A percentile compares a stretch with the other conserved stretches of the same genome.
Evolutionary conservation across 1,284 basidiomycete species (phyloP).

Genomic region (Pseudozyma pruni): DNA sequence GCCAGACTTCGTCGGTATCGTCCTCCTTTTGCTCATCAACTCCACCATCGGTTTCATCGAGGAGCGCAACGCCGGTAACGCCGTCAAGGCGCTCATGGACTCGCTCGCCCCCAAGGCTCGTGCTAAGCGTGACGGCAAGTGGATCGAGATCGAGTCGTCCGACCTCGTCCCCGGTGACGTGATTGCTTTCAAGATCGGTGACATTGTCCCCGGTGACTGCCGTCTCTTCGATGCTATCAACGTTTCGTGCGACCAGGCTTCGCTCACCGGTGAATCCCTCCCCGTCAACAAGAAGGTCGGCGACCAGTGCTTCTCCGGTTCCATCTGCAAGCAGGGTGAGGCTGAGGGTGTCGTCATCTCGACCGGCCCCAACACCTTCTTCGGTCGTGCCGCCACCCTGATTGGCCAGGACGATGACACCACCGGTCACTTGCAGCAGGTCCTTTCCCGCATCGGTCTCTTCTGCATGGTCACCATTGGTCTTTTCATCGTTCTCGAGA

Average conservation of each 20-base stretch:
- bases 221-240: slow-evolving; percentile 81
- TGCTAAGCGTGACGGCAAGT: slow-evolving; percentile 72
- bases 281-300: slow-evolving; percentile 83
- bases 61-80: slow-evolving; percentile 95
- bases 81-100: slow-evolving; percentile 99
- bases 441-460: slow-evolving; percentile 88
- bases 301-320: slow-evolving; percentile 78
- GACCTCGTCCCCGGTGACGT: slow-evolving; percentile 93
- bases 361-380: slow-evolving; percentile 88
- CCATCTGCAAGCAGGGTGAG: slow-evolving; percentile 76
- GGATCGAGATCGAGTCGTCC: slow-evolving; percentile 75
- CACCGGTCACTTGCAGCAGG: slow-evolving; percentile 77
- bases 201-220: slow-evolving; percentile 89
- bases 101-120: slow-evolving; percentile 96
- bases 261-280: slow-evolving; percentile 96
- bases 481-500: slow-evolving; percentile 90
- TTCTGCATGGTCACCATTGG: slow-evolving; percentile 87
- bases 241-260: slow-evolving; percentile 81
- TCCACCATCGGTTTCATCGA: slow-evolving; percentile 98
- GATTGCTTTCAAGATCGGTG: slow-evolving; percentile 85
- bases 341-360: slow-evolving; percentile 90
- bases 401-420: slow-evolving; percentile 92
- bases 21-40: slow-evolving; percentile 91
- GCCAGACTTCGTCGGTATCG: slow-evolving; percentile 97
- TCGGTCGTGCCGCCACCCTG: slow-evolving; percentile 91